phyloP scores from a whole-genome alignment of 208 protist genomes.

The Tritrichomonas musculus region DNA sequence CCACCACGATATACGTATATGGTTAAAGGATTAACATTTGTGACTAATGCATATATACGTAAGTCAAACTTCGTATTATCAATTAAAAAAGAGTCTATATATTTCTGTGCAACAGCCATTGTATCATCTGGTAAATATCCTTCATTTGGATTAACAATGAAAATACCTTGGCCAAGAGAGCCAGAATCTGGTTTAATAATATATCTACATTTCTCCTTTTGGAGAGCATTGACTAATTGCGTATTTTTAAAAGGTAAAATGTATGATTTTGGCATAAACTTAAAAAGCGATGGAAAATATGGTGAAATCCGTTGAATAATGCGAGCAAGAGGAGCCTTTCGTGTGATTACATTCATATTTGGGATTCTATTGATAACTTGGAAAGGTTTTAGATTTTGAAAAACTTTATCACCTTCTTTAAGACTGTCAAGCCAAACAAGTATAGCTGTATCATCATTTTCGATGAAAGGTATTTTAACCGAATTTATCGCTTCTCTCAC shows the following conservation, averaged over 20 bases:
- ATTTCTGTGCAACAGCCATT: background rate
- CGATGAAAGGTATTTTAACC: background rate
- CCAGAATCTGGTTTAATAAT: background rate
- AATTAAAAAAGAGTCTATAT: background rate
- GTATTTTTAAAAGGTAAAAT: background rate
- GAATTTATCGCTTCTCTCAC: background rate
- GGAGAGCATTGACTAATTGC: background rate
- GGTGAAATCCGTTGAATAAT: background rate
- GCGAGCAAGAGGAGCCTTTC: background rate
- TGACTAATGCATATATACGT: background rate
- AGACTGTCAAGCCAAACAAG: background rate
- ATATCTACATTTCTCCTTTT: no score
- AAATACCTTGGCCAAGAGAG: background rate
- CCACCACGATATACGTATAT: slow-evolving; percentile 1
- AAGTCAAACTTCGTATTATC: slow-evolving; percentile 16
- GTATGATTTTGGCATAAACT: slow-evolving; percentile 21
- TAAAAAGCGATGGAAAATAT: background rate
- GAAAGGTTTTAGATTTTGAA: background rate
- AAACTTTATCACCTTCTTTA: background rate
- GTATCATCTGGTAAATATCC: background rate
- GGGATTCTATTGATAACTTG: slow-evolving; percentile 21
- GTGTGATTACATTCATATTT: background rate
- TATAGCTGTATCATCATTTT: background rate
- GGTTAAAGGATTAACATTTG: background rate
- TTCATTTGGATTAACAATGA: background rate